phyloP scores from a whole-genome alignment of 257 asterid genomes.

The Przewalskia tangutica region DNA sequence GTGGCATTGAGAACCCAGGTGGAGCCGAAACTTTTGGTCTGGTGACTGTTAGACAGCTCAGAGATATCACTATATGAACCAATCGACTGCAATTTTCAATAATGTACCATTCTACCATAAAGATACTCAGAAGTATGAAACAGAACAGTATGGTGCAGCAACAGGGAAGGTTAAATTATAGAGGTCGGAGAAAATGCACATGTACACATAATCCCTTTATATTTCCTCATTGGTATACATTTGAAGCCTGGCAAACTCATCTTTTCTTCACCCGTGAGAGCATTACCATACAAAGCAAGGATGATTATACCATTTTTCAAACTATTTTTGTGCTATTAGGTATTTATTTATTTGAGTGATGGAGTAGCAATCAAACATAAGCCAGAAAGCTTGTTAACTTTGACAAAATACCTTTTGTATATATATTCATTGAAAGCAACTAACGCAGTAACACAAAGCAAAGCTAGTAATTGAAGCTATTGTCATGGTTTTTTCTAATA shows the following conservation, averaged over 20 bases:
- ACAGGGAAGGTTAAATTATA: background rate
- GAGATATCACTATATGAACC: background rate
- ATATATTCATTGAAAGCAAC: background rate
- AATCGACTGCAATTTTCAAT: background rate
- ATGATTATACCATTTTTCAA: background rate
- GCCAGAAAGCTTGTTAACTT: background rate
- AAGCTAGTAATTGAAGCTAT: background rate
- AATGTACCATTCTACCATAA: background rate
- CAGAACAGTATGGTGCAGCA: background rate
- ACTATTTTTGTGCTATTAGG: background rate
- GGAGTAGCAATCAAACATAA: background rate
- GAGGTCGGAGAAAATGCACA: background rate
- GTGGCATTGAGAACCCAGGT: conserved; percentile 66
- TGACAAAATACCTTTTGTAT: background rate
- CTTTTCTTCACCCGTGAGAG: background rate
- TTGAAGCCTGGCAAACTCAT: background rate
- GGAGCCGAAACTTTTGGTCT: conserved; percentile 70
- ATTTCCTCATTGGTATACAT: background rate
- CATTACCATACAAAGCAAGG: background rate
- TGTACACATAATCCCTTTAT: background rate
- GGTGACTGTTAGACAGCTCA: conserved; percentile 30
- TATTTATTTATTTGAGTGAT: background rate
- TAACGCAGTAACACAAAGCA: background rate
- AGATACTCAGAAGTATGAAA: background rate
- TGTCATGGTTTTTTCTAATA: background rate